phyloP scores from a whole-genome alignment of 768 basidiomycete genomes.

The Mycena amicta region DNA sequence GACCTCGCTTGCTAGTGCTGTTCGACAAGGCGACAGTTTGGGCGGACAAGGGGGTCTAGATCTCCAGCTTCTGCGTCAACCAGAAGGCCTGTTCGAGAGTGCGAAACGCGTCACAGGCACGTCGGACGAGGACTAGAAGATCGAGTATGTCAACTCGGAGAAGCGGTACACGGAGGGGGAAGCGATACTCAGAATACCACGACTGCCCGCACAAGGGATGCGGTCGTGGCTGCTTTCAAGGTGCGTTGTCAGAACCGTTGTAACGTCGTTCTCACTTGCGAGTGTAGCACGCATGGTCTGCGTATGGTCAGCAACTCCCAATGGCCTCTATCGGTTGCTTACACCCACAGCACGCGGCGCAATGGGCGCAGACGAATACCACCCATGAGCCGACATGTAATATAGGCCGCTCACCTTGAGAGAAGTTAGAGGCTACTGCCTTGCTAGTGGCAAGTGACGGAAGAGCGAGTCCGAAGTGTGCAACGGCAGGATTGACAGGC shows the following conservation, averaged over 20 bases:
- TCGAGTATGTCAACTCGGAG: too few relatives aligned
- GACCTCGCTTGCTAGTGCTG: constrained; percentile 73
- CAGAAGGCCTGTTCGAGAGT: too few relatives aligned
- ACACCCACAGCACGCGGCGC: constrained; percentile 59
- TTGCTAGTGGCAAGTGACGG: constrained; percentile 42
- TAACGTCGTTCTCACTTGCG: too few relatives aligned
- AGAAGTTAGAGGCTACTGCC: constrained; percentile 23
- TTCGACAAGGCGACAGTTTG: too few relatives aligned
- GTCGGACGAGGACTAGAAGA: too few relatives aligned
- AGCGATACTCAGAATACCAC: constrained; percentile 19
- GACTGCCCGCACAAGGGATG: constrained; percentile 53
- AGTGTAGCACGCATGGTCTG: constrained; percentile 63
- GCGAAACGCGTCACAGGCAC: too few relatives aligned
- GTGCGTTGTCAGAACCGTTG: constrained; percentile 34
- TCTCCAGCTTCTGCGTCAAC: too few relatives aligned
- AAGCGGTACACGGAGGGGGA: too few relatives aligned
- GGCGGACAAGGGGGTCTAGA: too few relatives aligned
- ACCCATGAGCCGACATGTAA: constrained; percentile 63
- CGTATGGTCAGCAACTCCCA: constrained; percentile 50
- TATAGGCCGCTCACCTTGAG: constrained; percentile 20
- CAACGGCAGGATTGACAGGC: constrained; percentile 36
- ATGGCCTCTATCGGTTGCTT: constrained; percentile 18
- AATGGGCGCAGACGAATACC: constrained; percentile 76
- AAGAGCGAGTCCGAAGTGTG: constrained; percentile 39
- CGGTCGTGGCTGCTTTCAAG: constrained; percentile 63